Conservation (phyloP, 345 rosid species). For the Turnera subulata region DNA sequence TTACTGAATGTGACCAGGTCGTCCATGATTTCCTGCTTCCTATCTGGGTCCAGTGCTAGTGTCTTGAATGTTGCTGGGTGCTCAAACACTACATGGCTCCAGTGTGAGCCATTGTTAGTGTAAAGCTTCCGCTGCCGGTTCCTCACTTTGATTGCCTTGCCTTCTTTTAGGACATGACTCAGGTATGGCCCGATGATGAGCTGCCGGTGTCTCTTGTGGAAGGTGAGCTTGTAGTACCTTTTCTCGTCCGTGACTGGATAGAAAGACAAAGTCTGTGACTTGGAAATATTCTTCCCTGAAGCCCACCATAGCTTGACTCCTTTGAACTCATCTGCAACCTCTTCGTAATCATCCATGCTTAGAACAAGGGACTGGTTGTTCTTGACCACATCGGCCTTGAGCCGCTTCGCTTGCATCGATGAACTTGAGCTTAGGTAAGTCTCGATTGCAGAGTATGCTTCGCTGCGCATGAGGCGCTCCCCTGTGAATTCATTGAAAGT, state of each 20-base stretch:
- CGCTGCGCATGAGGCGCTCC: conserved; percentile 2
- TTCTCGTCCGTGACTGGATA: not conserved
- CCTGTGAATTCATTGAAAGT: conserved; percentile 6
- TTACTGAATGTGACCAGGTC: conserved; percentile 1
- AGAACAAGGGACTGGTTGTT: conserved; percentile 5
- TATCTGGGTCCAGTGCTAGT: not conserved
- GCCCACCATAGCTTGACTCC: conserved; percentile 7
- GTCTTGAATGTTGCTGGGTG: conserved; percentile 3
- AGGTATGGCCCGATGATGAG: conserved; percentile 1
- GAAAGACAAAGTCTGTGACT: not conserved
- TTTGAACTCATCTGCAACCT: not conserved
- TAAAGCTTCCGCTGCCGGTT: conserved; percentile 5
- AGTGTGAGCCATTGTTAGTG: conserved; percentile 2
- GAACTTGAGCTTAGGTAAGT: not conserved
- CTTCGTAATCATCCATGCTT: conserved; percentile 5
- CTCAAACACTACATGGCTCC: conserved; percentile 10
- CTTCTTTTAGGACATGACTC: conserved; percentile 6
- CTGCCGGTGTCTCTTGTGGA: not conserved
- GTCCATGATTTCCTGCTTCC: conserved; percentile 7
- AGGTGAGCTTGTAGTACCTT: conserved; percentile 6
- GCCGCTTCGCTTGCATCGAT: not conserved
- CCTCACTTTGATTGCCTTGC: conserved; percentile 1
- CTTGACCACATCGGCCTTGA: conserved; percentile 6
- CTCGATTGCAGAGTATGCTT: conserved; percentile 3
- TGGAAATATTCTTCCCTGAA: conserved; percentile 4